Evolutionary conservation across 805 yeast genomes (phyloP).

Genomic region (Kluyveromyces starmeri): DNA sequence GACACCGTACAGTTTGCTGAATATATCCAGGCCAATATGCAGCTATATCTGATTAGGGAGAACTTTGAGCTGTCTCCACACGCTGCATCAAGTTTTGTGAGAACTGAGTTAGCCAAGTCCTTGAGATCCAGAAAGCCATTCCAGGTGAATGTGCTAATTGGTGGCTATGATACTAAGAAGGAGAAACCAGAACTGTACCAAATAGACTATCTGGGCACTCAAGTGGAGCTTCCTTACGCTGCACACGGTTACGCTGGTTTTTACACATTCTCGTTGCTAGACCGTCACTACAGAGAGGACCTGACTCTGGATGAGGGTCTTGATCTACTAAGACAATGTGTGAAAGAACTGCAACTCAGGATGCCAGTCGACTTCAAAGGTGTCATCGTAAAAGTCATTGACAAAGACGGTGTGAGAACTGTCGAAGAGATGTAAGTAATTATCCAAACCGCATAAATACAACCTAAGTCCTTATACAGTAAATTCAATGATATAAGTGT

Average conservation of each 20-base stretch:
- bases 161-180: conserved; percentile 61
- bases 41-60: conserved; percentile 79
- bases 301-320: conserved; percentile 74
- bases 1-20: conserved; percentile 95
- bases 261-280: conserved; percentile 81
- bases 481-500: too few species aligned
- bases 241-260: conserved; percentile 99
- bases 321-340: conserved; percentile 59
- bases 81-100: conserved; percentile 80
- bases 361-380: conserved; percentile 85
- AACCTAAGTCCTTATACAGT: too few species aligned
- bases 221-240: conserved; percentile 85
- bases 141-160: conserved; percentile 86
- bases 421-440: conserved; percentile 24
- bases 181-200: conserved; percentile 64
- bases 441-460: too few species aligned
- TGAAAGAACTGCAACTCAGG: conserved; percentile 71
- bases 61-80: conserved; percentile 71
- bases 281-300: conserved; percentile 77
- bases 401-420: conserved; percentile 47
- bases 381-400: conserved; percentile 56
- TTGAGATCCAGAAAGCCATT: conserved; percentile 91
- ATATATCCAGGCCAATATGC: conserved; percentile 85
- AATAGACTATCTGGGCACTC: conserved; percentile 92
- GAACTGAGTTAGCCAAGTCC: conserved; percentile 81